Conservation (phyloP, 306 rosid species). For the Hylodesmum podocarpum region DNA sequence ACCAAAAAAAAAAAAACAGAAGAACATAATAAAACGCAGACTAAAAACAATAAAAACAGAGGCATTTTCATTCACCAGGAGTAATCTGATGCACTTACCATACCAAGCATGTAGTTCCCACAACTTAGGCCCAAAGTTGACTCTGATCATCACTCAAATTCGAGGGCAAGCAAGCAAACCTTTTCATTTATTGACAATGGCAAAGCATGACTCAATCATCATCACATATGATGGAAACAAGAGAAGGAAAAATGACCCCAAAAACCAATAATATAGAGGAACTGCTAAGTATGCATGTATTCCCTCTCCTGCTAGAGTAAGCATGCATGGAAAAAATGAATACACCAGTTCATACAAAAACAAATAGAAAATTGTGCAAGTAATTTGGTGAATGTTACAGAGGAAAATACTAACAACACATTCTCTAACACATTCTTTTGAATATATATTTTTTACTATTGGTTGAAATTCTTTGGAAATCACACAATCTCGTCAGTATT, state of each 20-base stretch:
- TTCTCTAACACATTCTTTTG: not conserved
- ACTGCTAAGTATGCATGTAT: not conserved
- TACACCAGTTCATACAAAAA: not conserved
- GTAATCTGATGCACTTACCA: not conserved
- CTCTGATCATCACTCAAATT: not conserved
- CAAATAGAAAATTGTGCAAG: not conserved
- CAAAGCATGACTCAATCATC: not conserved
- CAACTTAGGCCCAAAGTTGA: constrained; percentile 15
- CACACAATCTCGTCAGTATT: not conserved
- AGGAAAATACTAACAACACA: not conserved
- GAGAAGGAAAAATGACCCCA: not conserved
- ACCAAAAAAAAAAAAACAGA: not conserved
- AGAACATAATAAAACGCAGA: not conserved
- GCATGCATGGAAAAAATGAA: not conserved
- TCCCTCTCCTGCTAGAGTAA: not conserved
- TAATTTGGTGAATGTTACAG: not conserved
- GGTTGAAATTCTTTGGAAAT: not conserved
- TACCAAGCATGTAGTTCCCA: not conserved
- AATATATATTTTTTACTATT: not conserved
- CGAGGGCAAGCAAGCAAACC: not conserved
- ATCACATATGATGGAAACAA: not conserved
- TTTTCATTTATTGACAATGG: constrained; percentile 12
- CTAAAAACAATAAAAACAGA: not conserved
- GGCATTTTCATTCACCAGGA: not conserved
- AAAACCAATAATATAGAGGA: not conserved